Percentiles rank a stretch among this genome's conserved stretches.
phyloP scores from a whole-genome alignment of 306 rosid genomes.

The Cajanus cajan region DNA sequence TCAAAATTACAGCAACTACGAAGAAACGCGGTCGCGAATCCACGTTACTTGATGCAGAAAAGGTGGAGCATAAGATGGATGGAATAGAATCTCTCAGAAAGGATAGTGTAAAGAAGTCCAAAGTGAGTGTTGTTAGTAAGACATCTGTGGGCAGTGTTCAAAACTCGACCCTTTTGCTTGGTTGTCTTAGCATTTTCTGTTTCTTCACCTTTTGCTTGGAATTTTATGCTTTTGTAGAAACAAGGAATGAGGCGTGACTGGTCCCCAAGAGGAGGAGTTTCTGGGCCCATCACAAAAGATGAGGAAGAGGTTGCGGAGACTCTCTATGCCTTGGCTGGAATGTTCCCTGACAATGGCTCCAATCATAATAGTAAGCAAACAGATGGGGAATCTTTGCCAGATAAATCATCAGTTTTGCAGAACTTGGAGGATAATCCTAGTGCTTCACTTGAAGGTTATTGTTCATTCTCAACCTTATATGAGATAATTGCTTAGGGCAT shows the following conservation, averaged over 20 bases:
- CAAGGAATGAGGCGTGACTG: conserved; percentile 31
- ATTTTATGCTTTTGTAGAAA: conserved; percentile 53
- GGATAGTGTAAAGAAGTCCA: conserved; percentile 46
- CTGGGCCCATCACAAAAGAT: conserved; percentile 70
- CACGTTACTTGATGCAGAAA: conserved; percentile 50
- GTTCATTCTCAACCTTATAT: conserved; percentile 10
- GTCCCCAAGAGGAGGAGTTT: conserved; percentile 35
- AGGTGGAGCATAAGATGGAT: conserved; percentile 40
- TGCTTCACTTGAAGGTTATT: conserved; percentile 55
- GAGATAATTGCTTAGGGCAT: not conserved
- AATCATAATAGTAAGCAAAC: conserved; percentile 28
- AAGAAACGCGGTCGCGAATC: conserved; percentile 73
- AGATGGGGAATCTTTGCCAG: conserved; percentile 31
- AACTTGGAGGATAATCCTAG: conserved; percentile 35
- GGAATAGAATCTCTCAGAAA: conserved; percentile 43
- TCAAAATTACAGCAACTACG: conserved; percentile 46
- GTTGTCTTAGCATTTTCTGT: conserved; percentile 14
- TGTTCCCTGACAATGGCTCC: conserved; percentile 52
- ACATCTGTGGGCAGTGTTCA: conserved; percentile 15
- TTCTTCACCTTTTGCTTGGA: conserved; percentile 22
- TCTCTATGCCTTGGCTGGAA: conserved; percentile 74
- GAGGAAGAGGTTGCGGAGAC: conserved; percentile 92
- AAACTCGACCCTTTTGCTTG: conserved; percentile 16
- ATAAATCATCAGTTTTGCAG: conserved; percentile 40
- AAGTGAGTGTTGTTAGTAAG: conserved; percentile 46